phyloP scores from a whole-genome alignment of 805 yeast species.

The Scheffersomyces coipomensis region DNA sequence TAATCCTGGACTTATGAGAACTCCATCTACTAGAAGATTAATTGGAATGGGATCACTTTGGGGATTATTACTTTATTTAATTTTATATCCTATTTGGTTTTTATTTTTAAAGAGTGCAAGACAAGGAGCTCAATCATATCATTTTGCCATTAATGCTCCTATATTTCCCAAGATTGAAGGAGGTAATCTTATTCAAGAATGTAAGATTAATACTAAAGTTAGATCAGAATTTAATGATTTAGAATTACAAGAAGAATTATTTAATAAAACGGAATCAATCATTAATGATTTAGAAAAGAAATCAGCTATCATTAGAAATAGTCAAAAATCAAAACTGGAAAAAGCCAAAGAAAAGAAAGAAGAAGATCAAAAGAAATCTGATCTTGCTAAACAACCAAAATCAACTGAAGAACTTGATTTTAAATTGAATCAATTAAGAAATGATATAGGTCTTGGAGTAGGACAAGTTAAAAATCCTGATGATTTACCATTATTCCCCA shows the following conservation, averaged over 20 bases:
- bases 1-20: constrained; percentile 91
- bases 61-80: constrained; percentile 57
- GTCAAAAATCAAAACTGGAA: constrained; percentile 19
- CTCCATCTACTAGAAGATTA: constrained; percentile 79
- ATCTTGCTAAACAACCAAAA: constrained; percentile 32
- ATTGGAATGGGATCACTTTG: constrained; percentile 71
- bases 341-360: constrained; percentile 14
- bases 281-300: constrained; percentile 65
- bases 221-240: constrained; percentile 65
- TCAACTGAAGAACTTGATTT: constrained; percentile 34
- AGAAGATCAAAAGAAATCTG: constrained; percentile 17
- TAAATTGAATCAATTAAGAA: constrained; percentile 28
- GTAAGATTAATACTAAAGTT: constrained; percentile 52
- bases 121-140: constrained; percentile 77
- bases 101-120: constrained; percentile 69
- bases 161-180: constrained; percentile 60
- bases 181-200: constrained; percentile 73
- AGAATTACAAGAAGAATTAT: constrained; percentile 59
- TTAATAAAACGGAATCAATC: constrained; percentile 55
- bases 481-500: constrained; percentile 28
- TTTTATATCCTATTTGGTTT: constrained; percentile 82
- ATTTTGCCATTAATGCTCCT: constrained; percentile 72
- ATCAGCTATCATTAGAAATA: constrained; percentile 67
- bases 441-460: constrained; percentile 7
- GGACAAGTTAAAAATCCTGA: constrained; percentile 1